Base-by-base conservation (phyloP, 2,329 filamentous ascomycete species). In the Venturia carpophila region DNA sequence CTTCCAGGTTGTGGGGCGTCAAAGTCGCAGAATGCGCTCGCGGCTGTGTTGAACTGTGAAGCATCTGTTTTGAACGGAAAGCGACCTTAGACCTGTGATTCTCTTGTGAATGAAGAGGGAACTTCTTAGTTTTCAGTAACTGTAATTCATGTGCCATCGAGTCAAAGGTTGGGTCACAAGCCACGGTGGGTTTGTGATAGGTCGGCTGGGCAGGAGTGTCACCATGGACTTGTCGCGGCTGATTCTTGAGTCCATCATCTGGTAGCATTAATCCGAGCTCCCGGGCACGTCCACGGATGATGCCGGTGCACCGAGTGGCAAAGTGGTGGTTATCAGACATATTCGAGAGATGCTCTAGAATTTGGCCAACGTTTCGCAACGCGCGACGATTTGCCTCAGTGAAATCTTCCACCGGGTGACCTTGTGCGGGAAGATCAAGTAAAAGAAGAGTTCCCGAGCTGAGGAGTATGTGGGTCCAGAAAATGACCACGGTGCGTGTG, bases 401-500 rank as follows among this genome's bases (percentile, higher is more conserved):
- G 34, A 39, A 60, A 3, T 17, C n/a, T 19, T 47, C 30, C 5
- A n/a, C 19, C 27, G 34, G 17, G 5, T 3, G 30, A 19, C 7
- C 9, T 30, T 42, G 39, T 24, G 21, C 30, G 21, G 47, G 63
- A 30, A 64, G 42, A 39, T 63, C 61, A 27, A 64, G 39, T 13
- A 64, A 7, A 45, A 62, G 49, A 34, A 52, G 27, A 39, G 52
- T 49, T 17, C 47, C 37, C 11, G 63, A 47, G n/a, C 43, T 58
- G 15, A 64, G 49, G 9, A 58, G 49, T 30, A 60, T 27, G 37
- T 64, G 63, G 19, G 41, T 49, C 49, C 47, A 60, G 15, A 64
- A 52, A 15, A 58, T 17, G 37, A 56, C 55, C 24, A 64, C 55
- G 34, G 37, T 56, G 21, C 34, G 30, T 30, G 37, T 56, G 19